These are phyloP conservation scores for Theobroma cacao DNA, from an alignment of 345 rosid species.

Conservation along the genomic window DNA sequence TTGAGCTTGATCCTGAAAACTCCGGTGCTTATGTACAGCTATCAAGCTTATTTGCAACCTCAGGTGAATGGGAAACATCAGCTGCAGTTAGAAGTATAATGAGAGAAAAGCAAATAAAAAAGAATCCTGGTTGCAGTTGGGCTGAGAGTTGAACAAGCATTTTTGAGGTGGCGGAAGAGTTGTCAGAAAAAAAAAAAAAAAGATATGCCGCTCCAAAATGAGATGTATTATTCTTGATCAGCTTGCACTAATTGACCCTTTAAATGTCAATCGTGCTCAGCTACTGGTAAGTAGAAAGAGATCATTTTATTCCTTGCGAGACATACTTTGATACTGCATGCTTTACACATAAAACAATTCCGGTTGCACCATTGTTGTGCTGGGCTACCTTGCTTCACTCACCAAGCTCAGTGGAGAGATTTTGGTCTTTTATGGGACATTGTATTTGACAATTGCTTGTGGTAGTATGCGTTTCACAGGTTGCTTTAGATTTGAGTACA, in stretches of 20 bases:
- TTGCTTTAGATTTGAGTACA: background rate
- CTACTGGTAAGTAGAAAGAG: background rate
- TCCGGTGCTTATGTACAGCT: conserved; percentile 72
- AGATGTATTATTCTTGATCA: background rate
- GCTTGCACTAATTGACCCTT: background rate
- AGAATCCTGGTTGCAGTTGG: conserved; percentile 64
- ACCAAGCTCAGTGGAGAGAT: background rate
- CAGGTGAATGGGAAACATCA: conserved; percentile 83
- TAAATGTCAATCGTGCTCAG: background rate
- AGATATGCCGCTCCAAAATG: background rate
- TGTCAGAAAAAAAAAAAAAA: background rate
- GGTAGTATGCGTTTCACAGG: background rate
- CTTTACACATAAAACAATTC: background rate
- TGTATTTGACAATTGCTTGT: background rate
- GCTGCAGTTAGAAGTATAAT: conserved; percentile 49
- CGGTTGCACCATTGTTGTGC: background rate
- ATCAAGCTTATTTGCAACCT: conserved; percentile 58
- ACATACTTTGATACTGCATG: background rate
- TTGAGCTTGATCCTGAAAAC: conserved; percentile 78
- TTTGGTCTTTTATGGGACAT: background rate
- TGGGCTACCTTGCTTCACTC: background rate
- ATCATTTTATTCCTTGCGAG: background rate
- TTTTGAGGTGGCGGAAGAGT: background rate
- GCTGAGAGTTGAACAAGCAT: conserved; percentile 22
- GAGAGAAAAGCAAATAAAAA: conserved; percentile 42